Evolutionary conservation across 495 filamentous ascomycete species (phyloP).

Genomic region (Podospora anserina): DNA sequence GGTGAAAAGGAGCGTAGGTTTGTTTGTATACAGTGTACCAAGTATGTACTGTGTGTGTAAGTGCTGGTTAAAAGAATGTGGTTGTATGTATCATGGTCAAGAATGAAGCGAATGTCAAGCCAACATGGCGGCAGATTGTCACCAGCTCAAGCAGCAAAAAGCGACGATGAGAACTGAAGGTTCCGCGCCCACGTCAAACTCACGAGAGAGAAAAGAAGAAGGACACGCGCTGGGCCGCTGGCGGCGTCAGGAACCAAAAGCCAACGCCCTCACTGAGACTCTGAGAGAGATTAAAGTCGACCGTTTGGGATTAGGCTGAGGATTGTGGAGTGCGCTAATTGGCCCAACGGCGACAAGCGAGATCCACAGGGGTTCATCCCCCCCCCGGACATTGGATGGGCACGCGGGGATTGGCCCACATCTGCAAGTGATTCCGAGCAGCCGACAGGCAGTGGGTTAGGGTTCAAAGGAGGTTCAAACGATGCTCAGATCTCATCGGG

Average conservation of each 20-base stretch:
- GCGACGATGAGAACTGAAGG: slow-evolving; percentile 6
- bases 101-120: slow-evolving; percentile 19
- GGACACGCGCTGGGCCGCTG: background rate
- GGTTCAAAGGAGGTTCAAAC: background rate
- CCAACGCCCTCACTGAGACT: background rate
- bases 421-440: background rate
- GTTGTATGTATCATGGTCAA: slow-evolving; percentile 6
- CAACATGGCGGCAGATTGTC: slow-evolving; percentile 14
- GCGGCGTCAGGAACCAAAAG: background rate
- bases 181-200: background rate
- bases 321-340: slow-evolving; percentile 7
- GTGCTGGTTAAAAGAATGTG: slow-evolving; percentile 11
- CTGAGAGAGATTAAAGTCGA: background rate
- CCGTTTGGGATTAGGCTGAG: background rate
- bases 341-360: slow-evolving; percentile 8
- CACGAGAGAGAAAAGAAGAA: slow-evolving; percentile 2
- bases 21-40: background rate
- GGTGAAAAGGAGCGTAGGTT: slow-evolving; percentile 8
- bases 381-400: background rate
- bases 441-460: slow-evolving; percentile 3
- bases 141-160: slow-evolving; percentile 5
- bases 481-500: slow-evolving; percentile 4
- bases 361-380: background rate
- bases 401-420: background rate
- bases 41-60: background rate